Evolutionary conservation across 2,329 filamentous ascomycete species (phyloP).

Genomic region (Fusarium algeriense): DNA sequence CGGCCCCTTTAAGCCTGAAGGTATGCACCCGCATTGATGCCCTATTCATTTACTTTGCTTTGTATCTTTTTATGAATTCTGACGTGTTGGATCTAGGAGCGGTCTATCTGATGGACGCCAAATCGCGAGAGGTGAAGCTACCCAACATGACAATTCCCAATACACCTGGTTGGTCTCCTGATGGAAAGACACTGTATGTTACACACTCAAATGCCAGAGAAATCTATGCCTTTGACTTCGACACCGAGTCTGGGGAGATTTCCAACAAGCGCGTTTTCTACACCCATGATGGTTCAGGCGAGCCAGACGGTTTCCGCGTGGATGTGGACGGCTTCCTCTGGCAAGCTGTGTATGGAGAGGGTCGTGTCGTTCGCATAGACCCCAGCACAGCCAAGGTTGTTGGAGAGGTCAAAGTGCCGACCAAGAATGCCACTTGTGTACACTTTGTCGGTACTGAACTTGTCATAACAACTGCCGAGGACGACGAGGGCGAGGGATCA

Average conservation of each 20-base stretch:
- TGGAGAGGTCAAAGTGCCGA: conserved; percentile 81
- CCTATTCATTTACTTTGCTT: background rate
- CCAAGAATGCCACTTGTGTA: conserved; percentile 82
- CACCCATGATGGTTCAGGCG: conserved; percentile 72
- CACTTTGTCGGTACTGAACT: conserved; percentile 81
- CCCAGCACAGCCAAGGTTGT: conserved; percentile 74
- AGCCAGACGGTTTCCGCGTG: conserved; percentile 87
- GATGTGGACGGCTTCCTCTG: conserved; percentile 89
- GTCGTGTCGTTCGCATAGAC: conserved; percentile 79
- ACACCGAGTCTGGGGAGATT: conserved; percentile 71
- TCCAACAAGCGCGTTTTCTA: conserved; percentile 80
- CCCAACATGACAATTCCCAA: conserved; percentile 83
- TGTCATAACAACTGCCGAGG: conserved; percentile 81
- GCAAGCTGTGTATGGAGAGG: conserved; percentile 86
- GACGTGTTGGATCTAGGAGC: conserved; percentile 64
- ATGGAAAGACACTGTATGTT: conserved; percentile 82
- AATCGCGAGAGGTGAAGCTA: conserved; percentile 70
- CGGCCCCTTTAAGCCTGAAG: conserved; percentile 70
- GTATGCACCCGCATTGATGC: conserved; percentile 48
- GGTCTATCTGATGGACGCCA: conserved; percentile 77
- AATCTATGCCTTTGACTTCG: conserved; percentile 82
- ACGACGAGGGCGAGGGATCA: conserved; percentile 73
- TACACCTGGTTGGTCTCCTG: conserved; percentile 82
- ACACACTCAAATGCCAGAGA: conserved; percentile 80
- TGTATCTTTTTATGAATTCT: conserved; percentile 1